These are phyloP conservation scores for Penicillium aurantiogriseum DNA, from an alignment of 2,329 filamentous ascomycete genomes.

Conservation along the genomic window DNA sequence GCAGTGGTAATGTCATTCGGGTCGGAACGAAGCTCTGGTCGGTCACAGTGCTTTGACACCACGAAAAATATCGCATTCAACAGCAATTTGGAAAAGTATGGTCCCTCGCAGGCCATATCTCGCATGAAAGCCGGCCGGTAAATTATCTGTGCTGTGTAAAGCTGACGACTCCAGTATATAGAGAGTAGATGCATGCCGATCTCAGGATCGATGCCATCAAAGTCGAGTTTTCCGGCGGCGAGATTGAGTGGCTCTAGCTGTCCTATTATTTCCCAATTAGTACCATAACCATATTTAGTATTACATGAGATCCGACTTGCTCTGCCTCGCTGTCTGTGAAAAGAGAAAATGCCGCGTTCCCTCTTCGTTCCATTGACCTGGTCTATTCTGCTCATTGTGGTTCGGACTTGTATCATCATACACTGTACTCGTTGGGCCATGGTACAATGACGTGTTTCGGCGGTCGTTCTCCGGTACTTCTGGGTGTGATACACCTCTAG, in stretches of 20 bases:
- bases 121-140: slow-evolving; percentile 56
- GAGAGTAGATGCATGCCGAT: slow-evolving; percentile 53
- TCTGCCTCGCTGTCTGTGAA: slow-evolving; percentile 25
- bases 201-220: slow-evolving; percentile 56
- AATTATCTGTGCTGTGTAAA: slow-evolving; percentile 49
- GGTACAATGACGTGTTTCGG: slow-evolving; percentile 20
- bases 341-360: slow-evolving; percentile 25
- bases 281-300: neutral
- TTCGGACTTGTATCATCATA: slow-evolving; percentile 23
- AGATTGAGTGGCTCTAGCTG: slow-evolving; percentile 54
- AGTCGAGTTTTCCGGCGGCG: slow-evolving; percentile 50
- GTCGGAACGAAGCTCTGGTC: slow-evolving; percentile 48
- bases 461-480: slow-evolving; percentile 21
- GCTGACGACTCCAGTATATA: slow-evolving; percentile 56
- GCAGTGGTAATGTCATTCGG: slow-evolving; percentile 49
- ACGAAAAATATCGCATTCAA: slow-evolving; percentile 53
- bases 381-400: slow-evolving; percentile 2
- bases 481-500: slow-evolving; percentile 17
- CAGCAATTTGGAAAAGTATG: slow-evolving; percentile 54
- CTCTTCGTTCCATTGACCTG: slow-evolving; percentile 13
- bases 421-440: slow-evolving; percentile 26
- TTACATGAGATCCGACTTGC: slow-evolving; percentile 14
- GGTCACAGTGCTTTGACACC: slow-evolving; percentile 49
- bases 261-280: slow-evolving; percentile 26
- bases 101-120: slow-evolving; percentile 50